Evolutionary conservation across 1,139 yeast species (phyloP).

Genomic region (Casaregolazyma lundiana): DNA sequence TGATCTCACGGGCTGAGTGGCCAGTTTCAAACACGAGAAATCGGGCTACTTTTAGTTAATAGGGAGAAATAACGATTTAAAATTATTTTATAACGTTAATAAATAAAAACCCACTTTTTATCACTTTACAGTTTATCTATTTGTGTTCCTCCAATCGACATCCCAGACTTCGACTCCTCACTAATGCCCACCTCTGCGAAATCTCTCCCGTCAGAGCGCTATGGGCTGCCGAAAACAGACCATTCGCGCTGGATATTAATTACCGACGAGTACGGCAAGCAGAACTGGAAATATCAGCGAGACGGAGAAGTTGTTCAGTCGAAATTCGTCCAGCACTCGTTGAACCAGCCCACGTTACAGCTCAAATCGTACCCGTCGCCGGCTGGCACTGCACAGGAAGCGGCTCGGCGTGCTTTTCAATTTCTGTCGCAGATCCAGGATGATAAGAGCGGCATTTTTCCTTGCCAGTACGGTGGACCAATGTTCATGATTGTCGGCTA

Average conservation of each 20-base stretch:
- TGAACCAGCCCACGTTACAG: conserved; percentile 50
- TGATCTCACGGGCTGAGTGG: neutral
- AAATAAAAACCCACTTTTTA: no score
- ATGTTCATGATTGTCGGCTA: conserved; percentile 95
- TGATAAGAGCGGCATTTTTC: conserved; percentile 70
- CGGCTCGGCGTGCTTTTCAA: conserved; percentile 71
- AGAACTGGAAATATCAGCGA: conserved; percentile 70
- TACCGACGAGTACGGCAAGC: conserved; percentile 68
- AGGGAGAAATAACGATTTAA: no score
- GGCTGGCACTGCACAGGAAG: conserved; percentile 46
- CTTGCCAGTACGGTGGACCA: conserved; percentile 94
- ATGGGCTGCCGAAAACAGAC: conserved; percentile 65
- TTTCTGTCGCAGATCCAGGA: conserved; percentile 70
- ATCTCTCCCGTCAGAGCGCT: conserved; percentile 31
- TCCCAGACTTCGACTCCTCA: no score
- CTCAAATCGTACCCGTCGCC: conserved; percentile 20
- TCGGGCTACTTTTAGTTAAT: no score
- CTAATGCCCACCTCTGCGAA: neutral
- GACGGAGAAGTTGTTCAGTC: conserved; percentile 37
- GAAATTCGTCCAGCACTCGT: conserved; percentile 48
- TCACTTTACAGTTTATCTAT: no score
- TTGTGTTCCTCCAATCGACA: no score
- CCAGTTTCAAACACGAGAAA: no score
- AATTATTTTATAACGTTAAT: no score
- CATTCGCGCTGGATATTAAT: conserved; percentile 68